Percentiles rank a stretch among this genome's conserved stretches.
These are phyloP conservation scores for Xanthoparmelia taractica DNA, from an alignment of 495 filamentous ascomycete genomes.

Conservation along the genomic window DNA sequence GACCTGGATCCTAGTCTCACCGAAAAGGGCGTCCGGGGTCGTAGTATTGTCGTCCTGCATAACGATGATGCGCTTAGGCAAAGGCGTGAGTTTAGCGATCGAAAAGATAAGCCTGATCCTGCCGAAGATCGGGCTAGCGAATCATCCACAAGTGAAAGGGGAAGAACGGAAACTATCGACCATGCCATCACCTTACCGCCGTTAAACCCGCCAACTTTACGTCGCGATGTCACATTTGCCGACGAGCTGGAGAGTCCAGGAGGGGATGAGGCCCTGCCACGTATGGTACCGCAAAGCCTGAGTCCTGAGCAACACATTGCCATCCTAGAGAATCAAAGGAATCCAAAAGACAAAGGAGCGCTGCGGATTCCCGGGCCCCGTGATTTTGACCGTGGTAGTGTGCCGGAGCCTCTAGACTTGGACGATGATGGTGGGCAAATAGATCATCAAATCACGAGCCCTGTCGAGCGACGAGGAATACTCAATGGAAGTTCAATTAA, in stretches of 20 bases:
- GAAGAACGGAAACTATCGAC: background rate
- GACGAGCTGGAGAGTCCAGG: conserved; percentile 43
- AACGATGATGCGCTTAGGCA: conserved; percentile 27
- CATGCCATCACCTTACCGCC: background rate
- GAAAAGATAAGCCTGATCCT: conserved; percentile 12
- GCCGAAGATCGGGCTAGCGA: conserved; percentile 15
- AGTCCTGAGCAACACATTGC: conserved; percentile 73
- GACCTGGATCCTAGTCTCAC: conserved; percentile 40
- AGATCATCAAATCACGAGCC: conserved; percentile 17
- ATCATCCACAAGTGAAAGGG: conserved; percentile 17
- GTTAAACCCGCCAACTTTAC: conserved; percentile 12
- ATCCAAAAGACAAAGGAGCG: conserved; percentile 58
- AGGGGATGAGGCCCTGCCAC: conserved; percentile 31
- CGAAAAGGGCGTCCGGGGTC: conserved; percentile 62
- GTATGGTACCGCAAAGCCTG: conserved; percentile 44
- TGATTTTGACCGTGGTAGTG: conserved; percentile 72
- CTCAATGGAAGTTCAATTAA: conserved; percentile 21
- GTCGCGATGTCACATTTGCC: conserved; percentile 53
- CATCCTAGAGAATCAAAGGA: conserved; percentile 77
- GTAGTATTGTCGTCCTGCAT: conserved; percentile 68
- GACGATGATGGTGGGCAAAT: conserved; percentile 29
- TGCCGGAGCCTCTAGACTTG: conserved; percentile 55
- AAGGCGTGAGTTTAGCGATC: conserved; percentile 12
- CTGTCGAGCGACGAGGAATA: conserved; percentile 8
- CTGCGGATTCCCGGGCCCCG: conserved; percentile 80